These are phyloP conservation scores for Yamadazyma paraphyllophila DNA, from an alignment of 805 yeast genomes.

Conservation along the genomic window DNA sequence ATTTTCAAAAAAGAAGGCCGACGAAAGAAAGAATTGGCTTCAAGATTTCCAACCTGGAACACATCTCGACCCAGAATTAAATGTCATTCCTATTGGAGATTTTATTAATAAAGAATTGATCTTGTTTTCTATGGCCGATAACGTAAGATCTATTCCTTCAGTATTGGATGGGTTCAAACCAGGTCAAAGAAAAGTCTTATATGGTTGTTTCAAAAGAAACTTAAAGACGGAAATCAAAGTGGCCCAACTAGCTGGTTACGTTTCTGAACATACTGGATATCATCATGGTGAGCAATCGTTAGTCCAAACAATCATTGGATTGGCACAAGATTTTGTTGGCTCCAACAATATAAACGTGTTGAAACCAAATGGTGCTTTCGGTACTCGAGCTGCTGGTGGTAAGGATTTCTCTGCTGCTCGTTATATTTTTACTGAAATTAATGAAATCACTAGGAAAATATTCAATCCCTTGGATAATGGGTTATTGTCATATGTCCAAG, in stretches of 20 bases:
- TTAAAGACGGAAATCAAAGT: slow-evolving; percentile 79
- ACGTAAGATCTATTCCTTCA: slow-evolving; percentile 91
- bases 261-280: slow-evolving; percentile 84
- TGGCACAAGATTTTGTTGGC: slow-evolving; percentile 95
- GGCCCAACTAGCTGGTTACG: slow-evolving; percentile 85
- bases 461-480: slow-evolving; percentile 82
- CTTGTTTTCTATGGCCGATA: slow-evolving; percentile 94
- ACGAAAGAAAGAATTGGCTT: slow-evolving; percentile 96
- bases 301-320: slow-evolving; percentile 84
- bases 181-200: slow-evolving; percentile 91
- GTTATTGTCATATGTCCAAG: slow-evolving; percentile 74
- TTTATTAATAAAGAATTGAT: slow-evolving; percentile 94
- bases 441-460: slow-evolving; percentile 68
- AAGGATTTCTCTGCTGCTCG: slow-evolving; percentile 98
- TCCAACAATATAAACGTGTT: slow-evolving; percentile 82
- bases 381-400: slow-evolving; percentile 96
- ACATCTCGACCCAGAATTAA: slow-evolving; percentile 73
- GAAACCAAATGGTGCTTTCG: slow-evolving; percentile 92
- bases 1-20: slow-evolving; percentile 91
- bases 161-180: slow-evolving; percentile 95
- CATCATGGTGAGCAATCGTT: slow-evolving; percentile 94
- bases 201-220: slow-evolving; percentile 81
- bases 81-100: slow-evolving; percentile 83
- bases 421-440: slow-evolving; percentile 86
- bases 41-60: slow-evolving; percentile 91